A percentile compares a stretch with the other conserved stretches of the same genome.
These are phyloP conservation scores for Mycena maculata DNA, from an alignment of 768 basidiomycete species.

Conservation along the genomic window DNA sequence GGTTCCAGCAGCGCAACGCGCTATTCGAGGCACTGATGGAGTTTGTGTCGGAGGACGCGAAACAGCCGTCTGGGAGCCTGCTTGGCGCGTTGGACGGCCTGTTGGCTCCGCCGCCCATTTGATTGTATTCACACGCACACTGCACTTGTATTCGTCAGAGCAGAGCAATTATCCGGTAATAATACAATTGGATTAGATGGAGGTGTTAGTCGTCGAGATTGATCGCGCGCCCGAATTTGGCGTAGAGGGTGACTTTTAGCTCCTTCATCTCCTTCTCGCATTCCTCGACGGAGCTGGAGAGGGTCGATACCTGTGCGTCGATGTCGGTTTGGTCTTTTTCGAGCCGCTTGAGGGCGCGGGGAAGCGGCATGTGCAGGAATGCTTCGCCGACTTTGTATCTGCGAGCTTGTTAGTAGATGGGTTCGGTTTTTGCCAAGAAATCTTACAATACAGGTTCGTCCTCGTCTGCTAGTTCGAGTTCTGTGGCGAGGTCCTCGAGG, in stretches of 20 bases:
- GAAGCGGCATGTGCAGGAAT: slow-evolving; percentile 82
- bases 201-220: slow-evolving; percentile 82
- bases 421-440: background rate
- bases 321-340: slow-evolving; percentile 75
- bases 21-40: slow-evolving; percentile 76
- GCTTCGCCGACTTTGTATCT: slow-evolving; percentile 94
- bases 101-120: slow-evolving; percentile 37
- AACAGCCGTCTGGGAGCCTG: slow-evolving; percentile 74
- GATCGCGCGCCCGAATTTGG: slow-evolving; percentile 93
- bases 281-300: slow-evolving; percentile 66
- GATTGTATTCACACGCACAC: slow-evolving; percentile 24
- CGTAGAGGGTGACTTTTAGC: slow-evolving; percentile 83
- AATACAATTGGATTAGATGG: background rate
- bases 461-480: slow-evolving; percentile 91
- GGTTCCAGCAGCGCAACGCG: slow-evolving; percentile 73
- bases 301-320: slow-evolving; percentile 62
- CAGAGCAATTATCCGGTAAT: background rate
- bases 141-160: slow-evolving; percentile 1
- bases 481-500: slow-evolving; percentile 87
- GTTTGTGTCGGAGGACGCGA: slow-evolving; percentile 71
- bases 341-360: slow-evolving; percentile 76
- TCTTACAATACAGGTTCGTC: slow-evolving; percentile 81
- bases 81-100: slow-evolving; percentile 67
- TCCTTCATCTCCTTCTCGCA: slow-evolving; percentile 84
- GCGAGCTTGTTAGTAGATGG: slow-evolving; percentile 12